Conservation (phyloP, 2,329 filamentous ascomycete species). For the Escovopsis sp. region DNA sequence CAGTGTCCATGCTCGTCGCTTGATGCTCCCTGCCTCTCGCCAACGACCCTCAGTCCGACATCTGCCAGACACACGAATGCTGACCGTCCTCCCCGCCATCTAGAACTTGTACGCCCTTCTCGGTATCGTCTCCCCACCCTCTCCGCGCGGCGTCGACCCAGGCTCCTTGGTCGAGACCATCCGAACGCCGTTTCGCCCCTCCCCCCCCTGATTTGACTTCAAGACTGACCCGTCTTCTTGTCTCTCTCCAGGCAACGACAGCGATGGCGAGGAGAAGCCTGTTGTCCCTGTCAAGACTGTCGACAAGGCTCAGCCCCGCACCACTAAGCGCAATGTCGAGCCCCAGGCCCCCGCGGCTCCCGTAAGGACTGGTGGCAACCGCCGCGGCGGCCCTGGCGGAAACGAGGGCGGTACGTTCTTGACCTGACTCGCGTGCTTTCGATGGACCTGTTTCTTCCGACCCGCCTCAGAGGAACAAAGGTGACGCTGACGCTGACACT, state of each 20-base stretch:
- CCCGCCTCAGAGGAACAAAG: too few species aligned
- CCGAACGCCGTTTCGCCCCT: slow-evolving; percentile 7
- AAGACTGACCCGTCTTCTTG: slow-evolving; percentile 3
- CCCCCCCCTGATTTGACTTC: slow-evolving; percentile 1
- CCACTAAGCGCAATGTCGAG: slow-evolving; percentile 73
- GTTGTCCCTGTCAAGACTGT: slow-evolving; percentile 76
- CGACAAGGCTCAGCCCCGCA: slow-evolving; percentile 66
- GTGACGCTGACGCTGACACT: slow-evolving; percentile 4
- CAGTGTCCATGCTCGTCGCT: too few species aligned
- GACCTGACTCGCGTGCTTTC: background rate
- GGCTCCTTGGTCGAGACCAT: background rate
- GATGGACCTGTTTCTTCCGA: too few species aligned
- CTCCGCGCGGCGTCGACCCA: slow-evolving; percentile 8
- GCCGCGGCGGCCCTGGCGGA: slow-evolving; percentile 47
- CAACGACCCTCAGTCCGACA: too few species aligned
- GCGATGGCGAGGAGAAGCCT: slow-evolving; percentile 51
- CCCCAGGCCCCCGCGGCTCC: slow-evolving; percentile 56
- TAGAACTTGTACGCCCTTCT: slow-evolving; percentile 98
- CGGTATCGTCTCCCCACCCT: slow-evolving; percentile 47
- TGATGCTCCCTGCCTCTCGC: background rate
- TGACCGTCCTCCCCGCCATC: background rate
- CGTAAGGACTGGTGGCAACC: slow-evolving; percentile 27
- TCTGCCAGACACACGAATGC: background rate
- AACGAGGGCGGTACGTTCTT: slow-evolving; percentile 69
- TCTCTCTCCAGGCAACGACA: slow-evolving; percentile 39